Percentiles rank a stretch among this genome's conserved stretches.
phyloP scores from a whole-genome alignment of 805 yeast species.

The Starmerella bombicola region DNA sequence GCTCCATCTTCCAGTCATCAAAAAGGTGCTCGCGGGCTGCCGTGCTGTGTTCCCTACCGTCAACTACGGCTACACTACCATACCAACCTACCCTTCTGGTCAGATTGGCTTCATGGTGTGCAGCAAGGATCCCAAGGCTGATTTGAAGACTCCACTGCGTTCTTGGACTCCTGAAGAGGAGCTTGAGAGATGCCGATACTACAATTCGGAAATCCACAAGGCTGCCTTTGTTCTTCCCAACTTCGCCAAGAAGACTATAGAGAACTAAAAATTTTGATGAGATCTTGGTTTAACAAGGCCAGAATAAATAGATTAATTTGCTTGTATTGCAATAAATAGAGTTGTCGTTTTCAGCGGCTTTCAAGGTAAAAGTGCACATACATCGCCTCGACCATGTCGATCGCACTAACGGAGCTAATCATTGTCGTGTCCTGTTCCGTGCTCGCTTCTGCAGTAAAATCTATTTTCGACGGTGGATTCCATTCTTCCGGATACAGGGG shows the following conservation, averaged over 20 bases:
- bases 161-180: slow-evolving; percentile 36
- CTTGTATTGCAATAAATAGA: not conserved
- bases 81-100: slow-evolving; percentile 82
- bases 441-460: not conserved
- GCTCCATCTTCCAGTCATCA: slow-evolving; percentile 69
- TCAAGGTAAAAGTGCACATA: slow-evolving; percentile 11
- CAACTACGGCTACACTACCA: slow-evolving; percentile 66
- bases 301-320: not conserved
- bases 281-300: no score
- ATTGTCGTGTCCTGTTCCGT: slow-evolving; percentile 6
- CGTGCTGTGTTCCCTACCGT: slow-evolving; percentile 69
- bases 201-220: slow-evolving; percentile 51
- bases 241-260: slow-evolving; percentile 43
- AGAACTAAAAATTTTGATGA: no score
- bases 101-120: slow-evolving; percentile 72
- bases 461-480: slow-evolving; percentile 5
- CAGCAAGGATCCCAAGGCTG: slow-evolving; percentile 39
- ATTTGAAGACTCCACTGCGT: slow-evolving; percentile 44
- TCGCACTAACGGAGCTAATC: not conserved
- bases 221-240: slow-evolving; percentile 69
- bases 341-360: not conserved
- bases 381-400: slow-evolving; percentile 12
- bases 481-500: slow-evolving; percentile 13
- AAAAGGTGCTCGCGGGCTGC: slow-evolving; percentile 64
- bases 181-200: slow-evolving; percentile 44